Base-by-base conservation (phyloP, 495 filamentous ascomycete species). In the Filosporella fistucella region DNA sequence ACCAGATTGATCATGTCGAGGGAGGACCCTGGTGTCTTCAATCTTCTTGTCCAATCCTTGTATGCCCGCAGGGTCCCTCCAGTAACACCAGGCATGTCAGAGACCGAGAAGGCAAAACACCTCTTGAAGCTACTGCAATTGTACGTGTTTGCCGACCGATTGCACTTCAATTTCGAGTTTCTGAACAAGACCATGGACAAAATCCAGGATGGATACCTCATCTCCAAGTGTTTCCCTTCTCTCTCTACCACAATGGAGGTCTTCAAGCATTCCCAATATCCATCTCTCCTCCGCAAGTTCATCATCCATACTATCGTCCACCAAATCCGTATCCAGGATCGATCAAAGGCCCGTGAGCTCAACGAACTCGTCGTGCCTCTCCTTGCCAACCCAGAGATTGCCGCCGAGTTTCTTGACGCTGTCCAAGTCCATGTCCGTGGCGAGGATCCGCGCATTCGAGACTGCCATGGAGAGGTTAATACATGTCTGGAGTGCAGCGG, bases 101-200 rank as follows among this genome's bases (percentile, higher is more conserved):
- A 24, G 11, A 4, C 26, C 11, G 30, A 29, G 18, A 29, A 51
- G 14, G 40, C 39, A 11, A 12, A 14, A 7, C 18, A 42, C 5
- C 24, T 52, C 10, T 16, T 26, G 6, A 17, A 43, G 18, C 47
- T 56, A 4, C 47, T 35, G 30, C 48, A 56, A 16, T 23, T 56
- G 1, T 56, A 56, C 33, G 21, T 37, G 1, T 56, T 52, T 17
- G 25, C 14, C 11, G 48, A 45, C 2, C 6, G 21, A 5, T 26
- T 34, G 13, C 17, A 47, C 1, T 12, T 56, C 1, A 24, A 42
- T 2, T 16, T 16, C 7, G 42, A 43, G n/a, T 16, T 48, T 20
- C 17, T 20, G 4, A 56, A 56, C 38, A 30, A 26, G 14, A 32
- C 44, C 11, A 56, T 56, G 53, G 53, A 56, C 16, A 28, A 16